Evolutionary conservation across 73 alveolate genomes (phyloP).

Genomic region (Paramecium bursaria): DNA sequence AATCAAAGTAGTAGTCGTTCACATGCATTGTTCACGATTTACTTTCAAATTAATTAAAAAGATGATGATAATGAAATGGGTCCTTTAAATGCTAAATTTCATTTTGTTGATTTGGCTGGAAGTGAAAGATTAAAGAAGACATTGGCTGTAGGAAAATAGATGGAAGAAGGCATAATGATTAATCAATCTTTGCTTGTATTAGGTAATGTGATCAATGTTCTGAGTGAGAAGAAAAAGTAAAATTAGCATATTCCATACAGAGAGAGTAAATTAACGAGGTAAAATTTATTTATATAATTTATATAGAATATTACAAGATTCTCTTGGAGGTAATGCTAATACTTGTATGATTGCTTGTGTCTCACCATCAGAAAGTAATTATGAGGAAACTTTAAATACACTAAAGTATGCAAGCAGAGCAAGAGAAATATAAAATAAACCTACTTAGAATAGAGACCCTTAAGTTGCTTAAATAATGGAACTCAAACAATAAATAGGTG

Average conservation of each 20-base stretch:
- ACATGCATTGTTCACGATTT: constrained; percentile 96
- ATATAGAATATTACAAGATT: constrained; percentile 96
- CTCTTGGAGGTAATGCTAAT: constrained; percentile 97
- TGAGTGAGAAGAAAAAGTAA: constrained; percentile 86
- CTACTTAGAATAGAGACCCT: constrained; percentile 89
- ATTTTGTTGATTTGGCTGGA: constrained; percentile 99
- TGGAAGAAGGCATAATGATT: constrained; percentile 94
- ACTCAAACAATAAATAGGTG: constrained; percentile 78
- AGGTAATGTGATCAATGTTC: constrained; percentile 95
- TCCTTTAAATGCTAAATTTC: constrained; percentile 90
- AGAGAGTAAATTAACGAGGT: constrained; percentile 94
- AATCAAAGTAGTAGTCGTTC: constrained; percentile 91
- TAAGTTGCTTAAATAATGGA: constrained; percentile 81
- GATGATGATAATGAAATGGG: constrained; percentile 83
- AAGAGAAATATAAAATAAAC: constrained; percentile 91
- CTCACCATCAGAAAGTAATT: constrained; percentile 95
- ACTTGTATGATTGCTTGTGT: constrained; percentile 97
- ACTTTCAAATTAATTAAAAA: constrained; percentile 82
- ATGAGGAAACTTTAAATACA: constrained; percentile 95
- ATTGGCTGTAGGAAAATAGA: constrained; percentile 86
- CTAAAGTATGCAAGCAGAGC: constrained; percentile 97
- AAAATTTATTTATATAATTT: not conserved
- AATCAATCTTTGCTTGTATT: constrained; percentile 92
- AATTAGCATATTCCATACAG: constrained; percentile 96
- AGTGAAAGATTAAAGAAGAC: constrained; percentile 95